Conservation (phyloP, 202 grass and related monocot genomes). For the Eragrostis tef region DNA sequence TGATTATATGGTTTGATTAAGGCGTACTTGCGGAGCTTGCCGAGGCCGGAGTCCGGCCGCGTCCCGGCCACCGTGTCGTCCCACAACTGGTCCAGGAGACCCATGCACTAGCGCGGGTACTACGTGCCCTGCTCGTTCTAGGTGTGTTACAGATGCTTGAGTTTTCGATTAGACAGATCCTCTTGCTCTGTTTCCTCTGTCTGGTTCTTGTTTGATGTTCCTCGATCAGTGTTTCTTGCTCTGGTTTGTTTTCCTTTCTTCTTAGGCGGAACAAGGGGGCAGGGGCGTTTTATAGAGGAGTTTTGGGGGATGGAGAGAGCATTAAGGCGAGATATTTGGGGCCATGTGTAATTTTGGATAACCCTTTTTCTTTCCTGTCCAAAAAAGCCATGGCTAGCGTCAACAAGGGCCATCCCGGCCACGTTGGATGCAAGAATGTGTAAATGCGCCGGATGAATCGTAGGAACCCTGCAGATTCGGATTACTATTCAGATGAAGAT, state of each 20-base stretch:
- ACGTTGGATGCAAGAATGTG: no score
- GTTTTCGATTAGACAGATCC: background rate
- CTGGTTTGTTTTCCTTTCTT: constrained; percentile 37
- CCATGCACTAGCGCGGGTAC: constrained; percentile 38
- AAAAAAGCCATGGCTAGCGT: background rate
- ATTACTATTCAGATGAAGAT: no score
- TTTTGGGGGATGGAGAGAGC: background rate
- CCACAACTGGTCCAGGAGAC: constrained; percentile 87
- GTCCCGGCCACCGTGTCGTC: constrained; percentile 97
- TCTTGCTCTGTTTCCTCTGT: background rate
- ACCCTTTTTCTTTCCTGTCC: background rate
- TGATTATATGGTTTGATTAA: no score
- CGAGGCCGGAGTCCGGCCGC: constrained; percentile 71
- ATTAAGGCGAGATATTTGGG: constrained; percentile 44
- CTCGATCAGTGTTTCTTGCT: background rate
- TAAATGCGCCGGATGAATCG: no score
- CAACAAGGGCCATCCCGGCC: no score
- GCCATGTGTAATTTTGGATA: constrained; percentile 36
- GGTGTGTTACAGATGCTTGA: no score
- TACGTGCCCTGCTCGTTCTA: constrained; percentile 25
- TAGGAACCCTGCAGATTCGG: no score
- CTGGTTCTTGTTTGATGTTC: constrained; percentile 27
- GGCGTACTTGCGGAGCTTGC: constrained; percentile 84
- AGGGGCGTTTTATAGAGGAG: constrained; percentile 44
- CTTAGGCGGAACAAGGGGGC: background rate